Conservation (phyloP, 352 stramenopile species). For the Phytopythium chamaehyphon region DNA sequence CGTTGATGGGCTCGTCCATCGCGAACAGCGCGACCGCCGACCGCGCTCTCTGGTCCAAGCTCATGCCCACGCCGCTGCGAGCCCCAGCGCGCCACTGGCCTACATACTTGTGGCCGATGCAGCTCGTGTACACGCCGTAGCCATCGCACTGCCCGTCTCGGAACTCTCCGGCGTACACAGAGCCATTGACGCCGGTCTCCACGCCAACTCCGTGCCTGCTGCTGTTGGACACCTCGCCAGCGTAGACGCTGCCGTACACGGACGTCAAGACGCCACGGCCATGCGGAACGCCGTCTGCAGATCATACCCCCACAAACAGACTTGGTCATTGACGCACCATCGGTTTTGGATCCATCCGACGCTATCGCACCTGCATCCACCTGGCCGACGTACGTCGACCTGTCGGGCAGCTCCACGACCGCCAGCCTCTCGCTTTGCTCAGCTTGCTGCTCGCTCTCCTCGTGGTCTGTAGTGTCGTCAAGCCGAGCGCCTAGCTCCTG, state of each 20-base stretch:
- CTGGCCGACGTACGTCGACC: slow-evolving; percentile 32
- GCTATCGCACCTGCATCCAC: slow-evolving; percentile 13
- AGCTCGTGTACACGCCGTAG: slow-evolving; percentile 39
- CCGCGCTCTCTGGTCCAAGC: slow-evolving; percentile 25
- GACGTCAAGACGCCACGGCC: slow-evolving; percentile 33
- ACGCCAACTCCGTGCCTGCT: slow-evolving; percentile 42
- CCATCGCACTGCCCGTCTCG: slow-evolving; percentile 15
- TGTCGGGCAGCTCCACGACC: slow-evolving; percentile 15
- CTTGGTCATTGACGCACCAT: not conserved
- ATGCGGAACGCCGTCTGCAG: slow-evolving; percentile 26
- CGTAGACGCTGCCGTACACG: slow-evolving; percentile 30
- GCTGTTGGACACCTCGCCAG: slow-evolving; percentile 25
- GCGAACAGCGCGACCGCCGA: slow-evolving; percentile 20
- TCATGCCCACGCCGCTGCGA: slow-evolving; percentile 36
- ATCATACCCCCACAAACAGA: not conserved
- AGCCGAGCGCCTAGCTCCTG: not conserved
- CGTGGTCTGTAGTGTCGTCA: not conserved
- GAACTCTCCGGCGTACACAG: slow-evolving; percentile 38
- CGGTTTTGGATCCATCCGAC: no score
- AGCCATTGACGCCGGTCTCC: slow-evolving; percentile 30
- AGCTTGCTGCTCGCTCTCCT: slow-evolving; percentile 1
- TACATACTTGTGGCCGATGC: slow-evolving; percentile 36
- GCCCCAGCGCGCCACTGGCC: slow-evolving; percentile 34
- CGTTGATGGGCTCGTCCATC: slow-evolving; percentile 14
- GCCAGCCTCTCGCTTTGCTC: slow-evolving; percentile 2